A percentile compares a stretch with the other conserved stretches of the same genome.
These are phyloP conservation scores for Pythium plurisporium DNA, from an alignment of 352 stramenopile species.

Conservation along the genomic window DNA sequence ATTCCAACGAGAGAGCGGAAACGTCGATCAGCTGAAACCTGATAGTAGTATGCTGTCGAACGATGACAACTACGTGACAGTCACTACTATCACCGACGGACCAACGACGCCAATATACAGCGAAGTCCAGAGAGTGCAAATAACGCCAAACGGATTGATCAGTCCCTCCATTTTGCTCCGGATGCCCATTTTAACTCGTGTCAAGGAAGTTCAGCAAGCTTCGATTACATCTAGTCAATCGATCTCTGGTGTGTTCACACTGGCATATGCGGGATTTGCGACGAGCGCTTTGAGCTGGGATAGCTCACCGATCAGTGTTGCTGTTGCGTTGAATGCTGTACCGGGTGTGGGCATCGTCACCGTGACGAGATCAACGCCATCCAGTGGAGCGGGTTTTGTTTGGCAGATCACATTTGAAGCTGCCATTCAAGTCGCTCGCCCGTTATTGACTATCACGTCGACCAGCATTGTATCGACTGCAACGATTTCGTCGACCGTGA, in stretches of 20 bases:
- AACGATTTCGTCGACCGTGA: slow-evolving; percentile 16
- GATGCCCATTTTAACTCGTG: slow-evolving; percentile 10
- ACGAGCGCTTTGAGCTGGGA: slow-evolving; percentile 20
- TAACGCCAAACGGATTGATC: slow-evolving; percentile 12
- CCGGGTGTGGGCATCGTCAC: slow-evolving; percentile 19
- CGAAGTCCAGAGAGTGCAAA: slow-evolving; percentile 20
- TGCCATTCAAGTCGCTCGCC: slow-evolving; percentile 5
- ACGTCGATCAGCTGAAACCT: slow-evolving; percentile 25
- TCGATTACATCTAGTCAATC: slow-evolving; percentile 17
- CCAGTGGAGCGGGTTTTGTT: slow-evolving; percentile 17
- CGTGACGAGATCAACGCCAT: slow-evolving; percentile 4
- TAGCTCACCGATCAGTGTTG: slow-evolving; percentile 7
- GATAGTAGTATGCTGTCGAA: slow-evolving; percentile 20
- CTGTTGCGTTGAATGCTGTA: slow-evolving; percentile 19
- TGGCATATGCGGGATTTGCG: slow-evolving; percentile 24
- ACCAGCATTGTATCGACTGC: slow-evolving; percentile 15
- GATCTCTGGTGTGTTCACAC: slow-evolving; percentile 22
- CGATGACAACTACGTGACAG: slow-evolving; percentile 20
- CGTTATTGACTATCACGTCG: slow-evolving; percentile 18
- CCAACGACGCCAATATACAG: slow-evolving; percentile 10
- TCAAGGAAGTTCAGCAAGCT: slow-evolving; percentile 30
- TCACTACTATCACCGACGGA: slow-evolving; percentile 24
- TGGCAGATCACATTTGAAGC: slow-evolving; percentile 34
- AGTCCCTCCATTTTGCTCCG: slow-evolving; percentile 15
- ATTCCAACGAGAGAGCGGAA: slow-evolving; percentile 28